phyloP scores from a whole-genome alignment of 2,329 filamentous ascomycete genomes.

The Colletotrichum coccodes region DNA sequence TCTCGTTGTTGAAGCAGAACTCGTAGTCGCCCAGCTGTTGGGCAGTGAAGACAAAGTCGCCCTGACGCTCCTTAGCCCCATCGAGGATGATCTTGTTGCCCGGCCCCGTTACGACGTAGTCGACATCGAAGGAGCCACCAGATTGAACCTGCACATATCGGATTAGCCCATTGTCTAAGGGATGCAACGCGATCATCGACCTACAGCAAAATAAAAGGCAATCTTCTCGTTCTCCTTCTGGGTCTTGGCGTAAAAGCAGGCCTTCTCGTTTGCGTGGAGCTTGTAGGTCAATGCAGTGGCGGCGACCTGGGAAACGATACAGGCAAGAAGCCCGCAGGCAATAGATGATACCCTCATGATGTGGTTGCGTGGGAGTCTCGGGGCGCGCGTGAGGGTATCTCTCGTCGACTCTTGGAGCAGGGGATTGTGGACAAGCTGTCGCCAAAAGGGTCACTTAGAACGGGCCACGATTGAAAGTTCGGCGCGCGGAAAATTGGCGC shows the following conservation, averaged over 20 bases:
- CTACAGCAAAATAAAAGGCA: slow-evolving; percentile 97
- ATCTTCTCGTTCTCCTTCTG: slow-evolving; percentile 86
- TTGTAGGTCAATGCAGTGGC: slow-evolving; percentile 96
- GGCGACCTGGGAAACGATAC: slow-evolving; percentile 74
- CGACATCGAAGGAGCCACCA: slow-evolving; percentile 96
- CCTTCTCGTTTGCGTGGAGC: slow-evolving; percentile 88
- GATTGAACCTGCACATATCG: slow-evolving; percentile 83
- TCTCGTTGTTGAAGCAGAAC: slow-evolving; percentile 99
- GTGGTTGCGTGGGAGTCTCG: slow-evolving; percentile 28
- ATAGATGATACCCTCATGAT: slow-evolving; percentile 75
- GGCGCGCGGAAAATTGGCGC: slow-evolving; percentile 33
- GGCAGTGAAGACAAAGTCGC: slow-evolving; percentile 97
- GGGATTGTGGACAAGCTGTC: slow-evolving; percentile 39
- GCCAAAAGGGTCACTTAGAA: slow-evolving; percentile 35
- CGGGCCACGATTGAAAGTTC: slow-evolving; percentile 34
- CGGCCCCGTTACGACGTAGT: slow-evolving; percentile 89
- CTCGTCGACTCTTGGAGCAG: slow-evolving; percentile 19
- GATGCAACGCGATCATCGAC: slow-evolving; percentile 42
- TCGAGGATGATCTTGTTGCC: slow-evolving; percentile 83
- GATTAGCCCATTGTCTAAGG: neutral
- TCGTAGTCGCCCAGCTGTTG: slow-evolving; percentile 88
- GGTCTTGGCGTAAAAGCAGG: slow-evolving; percentile 91
- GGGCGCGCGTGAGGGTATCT: slow-evolving; percentile 27
- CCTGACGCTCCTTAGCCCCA: slow-evolving; percentile 91
- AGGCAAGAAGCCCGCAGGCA: slow-evolving; percentile 76